Conservation (phyloP, 2,329 filamentous ascomycete genomes). For the Orbilia blumenaviensis region DNA sequence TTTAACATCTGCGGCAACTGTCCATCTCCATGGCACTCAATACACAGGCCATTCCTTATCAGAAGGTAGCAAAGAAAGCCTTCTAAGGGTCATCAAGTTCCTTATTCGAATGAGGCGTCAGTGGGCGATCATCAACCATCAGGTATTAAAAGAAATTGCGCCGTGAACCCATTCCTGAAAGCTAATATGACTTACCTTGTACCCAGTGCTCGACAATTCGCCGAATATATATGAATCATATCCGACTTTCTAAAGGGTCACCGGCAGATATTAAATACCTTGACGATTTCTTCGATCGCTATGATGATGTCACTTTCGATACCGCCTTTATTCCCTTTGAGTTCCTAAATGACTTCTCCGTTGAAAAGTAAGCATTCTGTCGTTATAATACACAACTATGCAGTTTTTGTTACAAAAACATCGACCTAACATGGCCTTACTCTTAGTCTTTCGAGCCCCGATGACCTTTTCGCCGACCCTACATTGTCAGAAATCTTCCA, state of each 20-base stretch:
- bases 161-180: neutral
- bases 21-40: constrained; percentile 85
- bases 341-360: constrained; percentile 51
- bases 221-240: constrained; percentile 51
- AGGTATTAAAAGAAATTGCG: too few relatives aligned
- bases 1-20: constrained; percentile 84
- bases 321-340: constrained; percentile 51
- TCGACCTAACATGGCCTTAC: too few relatives aligned
- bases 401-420: too few relatives aligned
- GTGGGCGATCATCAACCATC: constrained; percentile 52
- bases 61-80: constrained; percentile 38
- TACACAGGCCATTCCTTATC: constrained; percentile 67
- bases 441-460: constrained; percentile 40
- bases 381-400: too few relatives aligned
- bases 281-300: constrained; percentile 50
- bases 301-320: constrained; percentile 51
- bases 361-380: constrained; percentile 37
- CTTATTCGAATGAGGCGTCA: constrained; percentile 51
- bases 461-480: constrained; percentile 52
- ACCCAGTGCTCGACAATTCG: constrained; percentile 48
- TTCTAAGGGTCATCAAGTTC: constrained; percentile 49
- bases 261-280: constrained; percentile 57
- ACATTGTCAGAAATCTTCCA: constrained; percentile 52
- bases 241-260: constrained; percentile 56
- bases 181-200: neutral